A percentile compares a stretch with the other conserved stretches of the same genome.
Evolutionary conservation across 495 filamentous ascomycete genomes (phyloP).

Genomic region (Daldinia grandis): DNA sequence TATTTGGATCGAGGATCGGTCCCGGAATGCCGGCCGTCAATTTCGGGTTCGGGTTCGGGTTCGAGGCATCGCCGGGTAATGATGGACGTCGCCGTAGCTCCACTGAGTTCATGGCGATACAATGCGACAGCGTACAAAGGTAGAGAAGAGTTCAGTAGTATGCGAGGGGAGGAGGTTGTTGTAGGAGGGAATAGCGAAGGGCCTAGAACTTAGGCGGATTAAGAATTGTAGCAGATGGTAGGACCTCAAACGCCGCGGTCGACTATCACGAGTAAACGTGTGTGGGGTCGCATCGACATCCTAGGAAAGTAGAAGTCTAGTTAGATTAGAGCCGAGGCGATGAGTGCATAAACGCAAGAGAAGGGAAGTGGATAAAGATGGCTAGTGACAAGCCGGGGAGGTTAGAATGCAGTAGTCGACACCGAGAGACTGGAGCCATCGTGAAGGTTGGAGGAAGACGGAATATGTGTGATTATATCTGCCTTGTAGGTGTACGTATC

Average conservation of each 20-base stretch:
- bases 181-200: neutral
- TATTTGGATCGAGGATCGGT: conserved; percentile 33
- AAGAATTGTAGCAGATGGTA: neutral
- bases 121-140: neutral
- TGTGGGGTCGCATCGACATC: neutral
- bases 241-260: neutral
- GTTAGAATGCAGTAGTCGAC: conserved; percentile 15
- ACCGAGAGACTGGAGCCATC: conserved; percentile 19
- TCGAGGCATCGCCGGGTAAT: conserved; percentile 8
- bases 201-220: conserved; percentile 3
- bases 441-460: neutral
- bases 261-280: neutral
- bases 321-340: conserved; percentile 6
- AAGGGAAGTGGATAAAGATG: conserved; percentile 9
- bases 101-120: conserved; percentile 48
- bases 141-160: neutral
- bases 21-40: conserved; percentile 48
- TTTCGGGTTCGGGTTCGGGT: conserved; percentile 32
- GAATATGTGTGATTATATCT: neutral
- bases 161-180: neutral
- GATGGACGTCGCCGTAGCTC: conserved; percentile 57
- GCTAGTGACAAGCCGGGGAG: conserved; percentile 9
- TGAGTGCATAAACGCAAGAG: neutral
- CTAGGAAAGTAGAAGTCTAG: conserved; percentile 3
- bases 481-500: too few relatives aligned